These are phyloP conservation scores for Hypomontagnella submonticulosa DNA, from an alignment of 495 filamentous ascomycete species.

Conservation along the genomic window DNA sequence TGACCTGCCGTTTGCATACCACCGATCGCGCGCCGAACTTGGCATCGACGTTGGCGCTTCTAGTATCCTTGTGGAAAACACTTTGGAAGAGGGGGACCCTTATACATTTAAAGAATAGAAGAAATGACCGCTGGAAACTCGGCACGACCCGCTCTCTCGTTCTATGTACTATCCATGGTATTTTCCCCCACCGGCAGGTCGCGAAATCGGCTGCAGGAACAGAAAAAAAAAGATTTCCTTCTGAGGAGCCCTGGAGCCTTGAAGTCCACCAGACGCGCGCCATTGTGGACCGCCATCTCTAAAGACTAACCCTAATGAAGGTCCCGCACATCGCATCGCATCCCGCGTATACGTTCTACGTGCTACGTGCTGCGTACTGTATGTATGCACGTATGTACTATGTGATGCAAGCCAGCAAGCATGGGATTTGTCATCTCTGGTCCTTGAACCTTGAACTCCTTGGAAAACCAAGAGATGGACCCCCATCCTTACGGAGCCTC, in stretches of 20 bases:
- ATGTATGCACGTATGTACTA: conserved; percentile 9
- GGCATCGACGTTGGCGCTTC: conserved; percentile 16
- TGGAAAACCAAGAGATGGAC: conserved; percentile 1
- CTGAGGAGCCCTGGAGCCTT: background rate
- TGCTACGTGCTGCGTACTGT: too few species aligned
- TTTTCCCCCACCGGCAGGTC: conserved; percentile 15
- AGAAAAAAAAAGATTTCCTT: conserved; percentile 20
- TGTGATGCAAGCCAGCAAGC: background rate
- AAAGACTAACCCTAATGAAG: background rate
- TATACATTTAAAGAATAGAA: conserved; percentile 11
- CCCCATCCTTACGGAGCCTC: conserved; percentile 34
- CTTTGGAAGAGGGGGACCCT: conserved; percentile 8
- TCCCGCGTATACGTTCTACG: too few species aligned
- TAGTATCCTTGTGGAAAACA: conserved; percentile 8
- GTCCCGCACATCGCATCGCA: too few species aligned
- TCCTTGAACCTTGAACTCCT: conserved; percentile 7
- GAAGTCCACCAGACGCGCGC: conserved; percentile 26
- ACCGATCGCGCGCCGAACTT: conserved; percentile 25
- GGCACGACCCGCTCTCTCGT: conserved; percentile 31
- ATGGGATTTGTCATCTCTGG: conserved; percentile 32
- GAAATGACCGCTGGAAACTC: conserved; percentile 20
- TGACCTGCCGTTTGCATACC: conserved; percentile 30
- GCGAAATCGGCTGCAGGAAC: conserved; percentile 48
- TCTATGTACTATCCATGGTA: too few species aligned
- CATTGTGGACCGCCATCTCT: conserved; percentile 23